Conservation (phyloP, 352 stramenopile species). For the Phytophthora meadii region DNA sequence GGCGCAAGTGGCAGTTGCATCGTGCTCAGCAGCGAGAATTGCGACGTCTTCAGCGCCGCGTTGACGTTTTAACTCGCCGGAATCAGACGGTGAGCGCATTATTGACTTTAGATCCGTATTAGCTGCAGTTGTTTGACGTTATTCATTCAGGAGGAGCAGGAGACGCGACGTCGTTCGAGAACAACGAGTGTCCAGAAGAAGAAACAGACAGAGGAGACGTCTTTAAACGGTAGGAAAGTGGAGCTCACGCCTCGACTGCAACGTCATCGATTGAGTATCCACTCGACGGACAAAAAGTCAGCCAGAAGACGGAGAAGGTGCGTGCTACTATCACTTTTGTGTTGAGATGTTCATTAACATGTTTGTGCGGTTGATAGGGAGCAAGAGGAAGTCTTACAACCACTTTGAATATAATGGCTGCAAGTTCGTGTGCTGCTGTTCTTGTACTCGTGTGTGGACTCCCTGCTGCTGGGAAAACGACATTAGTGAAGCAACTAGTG, state of each 20-base stretch:
- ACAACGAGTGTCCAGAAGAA: conserved; percentile 25
- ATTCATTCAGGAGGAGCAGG: conserved; percentile 33
- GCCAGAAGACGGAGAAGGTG: conserved; percentile 20
- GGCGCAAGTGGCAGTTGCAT: conserved; percentile 44
- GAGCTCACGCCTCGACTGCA: conserved; percentile 6
- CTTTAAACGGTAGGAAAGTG: not conserved
- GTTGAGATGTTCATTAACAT: not conserved
- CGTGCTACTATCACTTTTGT: conserved; percentile 4
- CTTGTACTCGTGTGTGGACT: conserved; percentile 72
- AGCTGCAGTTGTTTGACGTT: not conserved
- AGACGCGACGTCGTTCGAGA: conserved; percentile 17
- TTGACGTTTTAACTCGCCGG: conserved; percentile 34
- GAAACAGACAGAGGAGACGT: conserved; percentile 9
- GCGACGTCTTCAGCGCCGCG: conserved; percentile 36
- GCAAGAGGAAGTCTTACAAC: conserved; percentile 6
- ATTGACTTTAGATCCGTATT: not conserved
- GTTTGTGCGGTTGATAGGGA: conserved; percentile 6
- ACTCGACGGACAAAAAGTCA: conserved; percentile 47
- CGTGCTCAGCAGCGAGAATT: conserved; percentile 53
- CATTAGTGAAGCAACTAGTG: conserved; percentile 46
- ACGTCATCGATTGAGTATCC: conserved; percentile 45
- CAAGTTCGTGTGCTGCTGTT: conserved; percentile 17
- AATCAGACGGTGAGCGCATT: conserved; percentile 28
- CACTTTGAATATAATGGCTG: conserved; percentile 18
- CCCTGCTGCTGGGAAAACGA: conserved; percentile 76